Conservation (phyloP, 352 stramenopile genomes). For the Globisporangium lucens region DNA sequence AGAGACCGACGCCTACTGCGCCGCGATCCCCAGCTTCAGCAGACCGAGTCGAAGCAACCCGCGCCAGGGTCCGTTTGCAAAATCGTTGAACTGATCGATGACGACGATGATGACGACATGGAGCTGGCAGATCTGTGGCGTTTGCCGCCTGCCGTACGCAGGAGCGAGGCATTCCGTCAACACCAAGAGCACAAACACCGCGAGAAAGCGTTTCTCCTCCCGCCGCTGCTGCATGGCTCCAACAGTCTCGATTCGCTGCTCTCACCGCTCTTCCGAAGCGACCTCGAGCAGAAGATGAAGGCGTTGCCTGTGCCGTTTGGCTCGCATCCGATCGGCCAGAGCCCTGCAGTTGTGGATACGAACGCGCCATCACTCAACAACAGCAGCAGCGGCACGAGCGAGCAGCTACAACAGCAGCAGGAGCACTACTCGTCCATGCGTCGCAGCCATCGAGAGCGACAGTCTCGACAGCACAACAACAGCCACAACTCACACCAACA, state of each 20-base stretch:
- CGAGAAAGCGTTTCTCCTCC: background rate
- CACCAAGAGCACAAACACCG: background rate
- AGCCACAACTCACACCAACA: background rate
- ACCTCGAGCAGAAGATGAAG: background rate
- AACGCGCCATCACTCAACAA: background rate
- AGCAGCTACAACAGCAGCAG: background rate
- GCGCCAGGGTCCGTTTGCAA: background rate
- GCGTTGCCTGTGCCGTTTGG: background rate
- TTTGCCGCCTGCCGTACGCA: background rate
- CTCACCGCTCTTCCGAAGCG: slow-evolving; percentile 3
- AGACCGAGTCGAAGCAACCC: background rate
- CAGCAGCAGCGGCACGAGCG: background rate
- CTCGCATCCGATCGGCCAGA: background rate
- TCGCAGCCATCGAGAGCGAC: background rate
- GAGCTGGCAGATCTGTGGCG: background rate
- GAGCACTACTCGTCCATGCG: background rate
- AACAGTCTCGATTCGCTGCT: slow-evolving; percentile 4
- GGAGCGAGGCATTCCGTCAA: background rate
- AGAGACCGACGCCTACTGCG: background rate
- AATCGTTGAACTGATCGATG: slow-evolving; percentile 7
- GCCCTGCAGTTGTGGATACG: background rate
- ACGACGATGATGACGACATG: background rate
- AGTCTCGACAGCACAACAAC: background rate
- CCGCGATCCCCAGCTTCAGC: background rate
- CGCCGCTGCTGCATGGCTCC: background rate